Percentiles rank a stretch among this genome's conserved stretches.
Conservation (phyloP, 768 basidiomycete genomes). For the Xerocomus potaroensis region DNA sequence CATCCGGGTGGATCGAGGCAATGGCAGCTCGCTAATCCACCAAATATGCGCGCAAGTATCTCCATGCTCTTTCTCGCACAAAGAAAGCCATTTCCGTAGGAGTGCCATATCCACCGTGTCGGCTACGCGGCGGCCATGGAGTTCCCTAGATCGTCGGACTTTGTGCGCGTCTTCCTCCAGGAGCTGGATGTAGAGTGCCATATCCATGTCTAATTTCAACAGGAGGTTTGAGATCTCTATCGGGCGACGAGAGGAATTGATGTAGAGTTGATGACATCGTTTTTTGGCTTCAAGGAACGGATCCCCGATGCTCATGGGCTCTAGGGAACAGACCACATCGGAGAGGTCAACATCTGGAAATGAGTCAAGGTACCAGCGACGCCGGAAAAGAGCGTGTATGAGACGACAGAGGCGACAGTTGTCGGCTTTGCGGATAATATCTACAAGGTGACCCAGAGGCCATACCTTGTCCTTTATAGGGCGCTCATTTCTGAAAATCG, state of each 20-base stretch:
- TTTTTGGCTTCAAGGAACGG: not conserved
- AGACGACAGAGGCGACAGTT: not conserved
- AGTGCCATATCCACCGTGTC: not conserved
- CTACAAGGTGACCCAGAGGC: not conserved
- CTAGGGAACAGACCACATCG: not conserved
- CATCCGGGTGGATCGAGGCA: not conserved
- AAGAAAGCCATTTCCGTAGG: not conserved
- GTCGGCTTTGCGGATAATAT: not conserved
- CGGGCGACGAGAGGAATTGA: not conserved
- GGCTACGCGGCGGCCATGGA: not conserved
- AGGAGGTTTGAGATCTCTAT: not conserved
- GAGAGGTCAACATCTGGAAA: not conserved
- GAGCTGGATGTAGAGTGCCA: not conserved
- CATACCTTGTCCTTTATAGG: too few relatives aligned
- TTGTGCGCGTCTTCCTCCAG: not conserved
- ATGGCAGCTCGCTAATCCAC: not conserved
- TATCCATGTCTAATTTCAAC: too few relatives aligned
- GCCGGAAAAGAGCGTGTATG: not conserved
- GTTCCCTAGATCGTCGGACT: not conserved
- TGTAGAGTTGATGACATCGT: not conserved
- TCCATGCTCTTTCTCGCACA: not conserved
- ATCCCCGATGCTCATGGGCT: not conserved
- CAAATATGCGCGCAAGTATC: not conserved
- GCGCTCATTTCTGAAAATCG: not conserved
- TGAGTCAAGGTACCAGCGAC: not conserved